These are phyloP conservation scores for Aspergillus sojae DNA, from an alignment of 2,329 filamentous ascomycete genomes.

Conservation along the genomic window DNA sequence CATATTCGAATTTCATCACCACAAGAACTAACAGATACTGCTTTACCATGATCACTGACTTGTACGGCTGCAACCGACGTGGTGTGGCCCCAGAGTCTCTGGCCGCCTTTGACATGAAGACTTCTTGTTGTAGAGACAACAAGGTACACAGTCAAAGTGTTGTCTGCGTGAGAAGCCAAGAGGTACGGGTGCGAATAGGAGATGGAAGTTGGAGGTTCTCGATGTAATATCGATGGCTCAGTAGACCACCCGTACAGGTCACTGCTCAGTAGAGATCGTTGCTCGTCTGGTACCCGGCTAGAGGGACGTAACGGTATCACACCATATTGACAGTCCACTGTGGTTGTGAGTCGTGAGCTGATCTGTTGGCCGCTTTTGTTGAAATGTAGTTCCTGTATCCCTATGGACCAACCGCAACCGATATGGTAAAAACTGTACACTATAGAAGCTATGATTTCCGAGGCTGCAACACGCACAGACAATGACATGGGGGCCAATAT, in stretches of 20 bases:
- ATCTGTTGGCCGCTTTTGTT: conserved; percentile 47
- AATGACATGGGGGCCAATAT: conserved; percentile 77
- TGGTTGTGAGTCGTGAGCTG: conserved; percentile 42
- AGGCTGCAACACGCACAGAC: conserved; percentile 71
- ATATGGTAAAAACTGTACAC: conserved; percentile 81
- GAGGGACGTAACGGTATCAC: conserved; percentile 19
- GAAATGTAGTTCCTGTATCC: conserved; percentile 88
- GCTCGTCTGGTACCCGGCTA: conserved; percentile 12
- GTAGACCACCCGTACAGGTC: conserved; percentile 16
- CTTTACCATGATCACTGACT: conserved; percentile 81
- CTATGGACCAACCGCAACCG: conserved; percentile 81
- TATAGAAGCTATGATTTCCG: conserved; percentile 75
- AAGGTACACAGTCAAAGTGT: conserved; percentile 80
- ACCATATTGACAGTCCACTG: conserved; percentile 43
- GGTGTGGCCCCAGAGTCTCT: conserved; percentile 86
- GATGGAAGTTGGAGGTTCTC: conserved; percentile 61
- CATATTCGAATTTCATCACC: conserved; percentile 82
- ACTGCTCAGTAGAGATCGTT: conserved; percentile 22
- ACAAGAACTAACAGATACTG: conserved; percentile 81
- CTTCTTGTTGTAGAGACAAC: conserved; percentile 70
- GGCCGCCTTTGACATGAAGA: conserved; percentile 71
- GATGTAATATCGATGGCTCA: conserved; percentile 37
- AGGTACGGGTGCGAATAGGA: conserved; percentile 84
- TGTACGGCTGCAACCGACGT: conserved; percentile 85
- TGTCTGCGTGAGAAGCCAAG: conserved; percentile 80